Conservation (phyloP, 208 protist genomes). For the Leptomonas pyrrhocoris region DNA sequence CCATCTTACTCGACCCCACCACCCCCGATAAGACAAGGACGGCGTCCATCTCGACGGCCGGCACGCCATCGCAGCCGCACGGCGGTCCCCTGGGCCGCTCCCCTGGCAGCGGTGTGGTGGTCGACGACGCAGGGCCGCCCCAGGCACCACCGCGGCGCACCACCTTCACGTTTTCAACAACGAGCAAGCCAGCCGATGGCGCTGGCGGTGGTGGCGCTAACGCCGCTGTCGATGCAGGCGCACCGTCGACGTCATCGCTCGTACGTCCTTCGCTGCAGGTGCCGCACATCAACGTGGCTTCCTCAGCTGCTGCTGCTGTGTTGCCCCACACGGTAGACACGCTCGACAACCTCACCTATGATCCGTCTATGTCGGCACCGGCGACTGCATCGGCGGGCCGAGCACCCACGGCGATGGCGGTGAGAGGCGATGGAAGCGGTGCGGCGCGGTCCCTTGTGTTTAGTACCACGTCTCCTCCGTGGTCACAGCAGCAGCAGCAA, state of each 20-base stretch:
- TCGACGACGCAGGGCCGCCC: neutral
- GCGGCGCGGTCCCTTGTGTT: neutral
- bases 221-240: neutral
- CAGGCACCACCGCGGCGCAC: slow-evolving; percentile 33
- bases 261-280: too few relatives aligned
- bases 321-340: neutral
- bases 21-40: slow-evolving; percentile 46
- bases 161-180: slow-evolving; percentile 37
- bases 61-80: slow-evolving; percentile 24
- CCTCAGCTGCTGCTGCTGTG: neutral
- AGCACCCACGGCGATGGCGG: too few relatives aligned
- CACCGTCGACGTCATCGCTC: too few relatives aligned
- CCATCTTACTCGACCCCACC: slow-evolving; percentile 27
- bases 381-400: neutral
- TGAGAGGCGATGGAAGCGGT: neutral
- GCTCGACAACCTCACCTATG: slow-evolving; percentile 37
- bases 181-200: neutral
- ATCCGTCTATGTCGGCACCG: slow-evolving; percentile 24
- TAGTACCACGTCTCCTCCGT: too few relatives aligned
- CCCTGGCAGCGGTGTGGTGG: neutral
- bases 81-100: neutral
- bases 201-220: neutral
- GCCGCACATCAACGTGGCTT: too few relatives aligned
- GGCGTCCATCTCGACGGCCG: slow-evolving; percentile 4
- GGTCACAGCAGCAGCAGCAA: neutral